Evolutionary conservation across 768 basidiomycete species (phyloP).

Genomic region (Filobasidium wieringae): DNA sequence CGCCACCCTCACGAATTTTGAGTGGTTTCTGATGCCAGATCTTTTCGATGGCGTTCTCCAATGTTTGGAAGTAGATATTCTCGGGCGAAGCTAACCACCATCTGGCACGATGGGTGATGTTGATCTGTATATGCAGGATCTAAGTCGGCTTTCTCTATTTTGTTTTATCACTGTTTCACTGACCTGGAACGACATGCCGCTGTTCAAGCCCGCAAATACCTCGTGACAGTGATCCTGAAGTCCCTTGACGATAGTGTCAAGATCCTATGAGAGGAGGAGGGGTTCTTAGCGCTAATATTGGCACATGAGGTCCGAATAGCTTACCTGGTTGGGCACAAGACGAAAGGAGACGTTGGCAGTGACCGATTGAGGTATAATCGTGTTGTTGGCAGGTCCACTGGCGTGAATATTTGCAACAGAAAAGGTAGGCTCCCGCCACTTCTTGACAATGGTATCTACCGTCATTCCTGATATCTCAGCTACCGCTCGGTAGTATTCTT

Average conservation of each 20-base stretch:
- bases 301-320: background rate
- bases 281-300: background rate
- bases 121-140: conserved; percentile 47
- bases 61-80: conserved; percentile 70
- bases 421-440: conserved; percentile 83
- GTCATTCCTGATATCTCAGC: conserved; percentile 58
- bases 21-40: conserved; percentile 82
- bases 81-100: conserved; percentile 94
- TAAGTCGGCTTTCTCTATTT: background rate
- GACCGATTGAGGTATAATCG: conserved; percentile 76
- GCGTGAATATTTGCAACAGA: conserved; percentile 75
- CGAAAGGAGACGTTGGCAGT: conserved; percentile 78
- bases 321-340: conserved; percentile 77
- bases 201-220: conserved; percentile 52
- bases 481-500: conserved; percentile 55
- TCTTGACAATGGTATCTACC: conserved; percentile 56
- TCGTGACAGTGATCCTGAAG: conserved; percentile 51
- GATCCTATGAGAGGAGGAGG: conserved; percentile 38
- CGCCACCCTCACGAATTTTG: conserved; percentile 85
- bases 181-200: conserved; percentile 64
- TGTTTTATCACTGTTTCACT: conserved; percentile 8
- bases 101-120: conserved; percentile 69
- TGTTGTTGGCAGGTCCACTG: conserved; percentile 55
- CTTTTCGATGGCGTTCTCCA: conserved; percentile 67
- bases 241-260: conserved; percentile 54